Conservation (phyloP, 306 rosid genomes). For the Cucumis hystrix region DNA sequence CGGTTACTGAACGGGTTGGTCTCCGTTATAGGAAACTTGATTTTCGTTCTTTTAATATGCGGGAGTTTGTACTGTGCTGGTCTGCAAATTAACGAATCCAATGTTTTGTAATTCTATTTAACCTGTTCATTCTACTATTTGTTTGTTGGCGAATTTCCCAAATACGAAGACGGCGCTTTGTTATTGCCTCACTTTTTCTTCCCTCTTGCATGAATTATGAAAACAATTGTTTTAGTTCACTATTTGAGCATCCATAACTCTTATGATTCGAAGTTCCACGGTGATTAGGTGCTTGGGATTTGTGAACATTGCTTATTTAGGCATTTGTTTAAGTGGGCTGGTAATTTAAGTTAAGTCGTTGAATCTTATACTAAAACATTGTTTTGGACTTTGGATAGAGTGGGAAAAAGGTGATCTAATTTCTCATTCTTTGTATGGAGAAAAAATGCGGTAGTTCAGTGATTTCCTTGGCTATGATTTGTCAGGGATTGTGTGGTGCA, state of each 20-base stretch:
- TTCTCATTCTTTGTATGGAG: background rate
- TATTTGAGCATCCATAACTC: background rate
- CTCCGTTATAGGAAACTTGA: background rate
- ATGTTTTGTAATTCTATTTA: background rate
- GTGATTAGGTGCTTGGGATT: background rate
- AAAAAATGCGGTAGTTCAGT: background rate
- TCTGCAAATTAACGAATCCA: background rate
- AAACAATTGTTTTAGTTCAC: background rate
- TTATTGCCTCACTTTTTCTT: background rate
- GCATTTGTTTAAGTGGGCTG: background rate
- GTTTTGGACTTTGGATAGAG: background rate
- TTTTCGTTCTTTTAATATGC: background rate
- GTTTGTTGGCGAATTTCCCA: background rate
- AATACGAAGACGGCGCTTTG: background rate
- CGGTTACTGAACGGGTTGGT: background rate
- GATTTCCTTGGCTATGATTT: background rate
- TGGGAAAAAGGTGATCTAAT: background rate
- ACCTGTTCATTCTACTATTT: background rate
- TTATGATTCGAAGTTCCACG: background rate
- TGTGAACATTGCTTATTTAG: background rate
- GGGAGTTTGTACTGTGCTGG: background rate
- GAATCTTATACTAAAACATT: background rate
- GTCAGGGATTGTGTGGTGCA: constrained; percentile 59
- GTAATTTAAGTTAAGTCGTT: background rate
- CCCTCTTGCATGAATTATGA: background rate